Base-by-base conservation (phyloP, 2,329 filamentous ascomycete genomes). In the Chrysoporthe austroafricana region DNA sequence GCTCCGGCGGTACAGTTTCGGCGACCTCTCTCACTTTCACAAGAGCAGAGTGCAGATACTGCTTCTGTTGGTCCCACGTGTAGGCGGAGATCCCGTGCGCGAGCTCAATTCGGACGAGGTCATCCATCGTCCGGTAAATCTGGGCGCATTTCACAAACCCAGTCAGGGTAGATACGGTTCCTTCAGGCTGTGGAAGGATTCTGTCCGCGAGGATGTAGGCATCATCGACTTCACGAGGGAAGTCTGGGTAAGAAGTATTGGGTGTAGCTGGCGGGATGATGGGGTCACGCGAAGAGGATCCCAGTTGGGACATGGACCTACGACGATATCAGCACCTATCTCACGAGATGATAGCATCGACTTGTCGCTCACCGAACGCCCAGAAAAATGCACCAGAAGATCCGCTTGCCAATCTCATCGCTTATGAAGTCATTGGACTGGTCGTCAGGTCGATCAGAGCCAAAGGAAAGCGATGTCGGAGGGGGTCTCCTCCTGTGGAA, bases 371-470 rank as follows among this genome's bases (percentile, higher is more conserved):
- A 90, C 86, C 90, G 85, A 69, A 92, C 86, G 44, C 90, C 90
- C 5, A 94, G 87, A 70, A 96, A 88, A 72, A 94, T 85, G 32
- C 92, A 90, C 90, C 94, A 97, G 77, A 96, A 97, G 52, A 97
- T 89, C 70, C 91, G 87, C 76, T 91, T 91, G 59, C 90, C 88
- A 59, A 92, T 86, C 77, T 94, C 90, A 73, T 90, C 88, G 74
- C 90, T 89, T 63, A 94, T 86, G 61, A 90, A 89, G 72, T 92
- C 90, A 69, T 91, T 87, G 0, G 84, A 80, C 56, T 60, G 57
- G 9, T 82, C 78, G 5, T 79, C 78, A 9, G 82, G 79, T 6
- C 75, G 71, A 66, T 82, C 79, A 50, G 77, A 77, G 21, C 80
- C 81, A 73, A 82, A 82, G 1, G 73, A 79, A 11, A 75, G 79